These are phyloP conservation scores for Polysphondylium violaceum DNA, from an alignment of 78 protist genomes.

Conservation along the genomic window DNA sequence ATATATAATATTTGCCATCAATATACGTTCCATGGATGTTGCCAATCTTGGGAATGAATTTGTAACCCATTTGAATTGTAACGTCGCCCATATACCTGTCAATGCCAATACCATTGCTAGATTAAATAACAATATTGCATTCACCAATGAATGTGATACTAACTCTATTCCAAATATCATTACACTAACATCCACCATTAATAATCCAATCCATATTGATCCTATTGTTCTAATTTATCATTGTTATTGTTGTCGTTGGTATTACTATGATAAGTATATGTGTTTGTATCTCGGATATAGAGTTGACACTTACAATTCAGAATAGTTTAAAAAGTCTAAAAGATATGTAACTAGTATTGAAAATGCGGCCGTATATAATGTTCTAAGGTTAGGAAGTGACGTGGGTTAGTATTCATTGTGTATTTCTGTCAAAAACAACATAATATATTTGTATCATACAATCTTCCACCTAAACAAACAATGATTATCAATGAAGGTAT, in stretches of 20 bases:
- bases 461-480: constrained; percentile 26
- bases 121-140: constrained; percentile 39
- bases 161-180: constrained; percentile 4
- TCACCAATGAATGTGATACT: constrained; percentile 34
- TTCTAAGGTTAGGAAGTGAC: background rate
- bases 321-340: constrained; percentile 32
- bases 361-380: constrained; percentile 12
- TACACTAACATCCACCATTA: constrained; percentile 13
- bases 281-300: background rate
- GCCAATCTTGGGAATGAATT: background rate
- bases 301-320: constrained; percentile 8
- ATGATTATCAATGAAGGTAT: constrained; percentile 11
- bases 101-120: constrained; percentile 32
- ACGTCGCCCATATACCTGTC: constrained; percentile 37
- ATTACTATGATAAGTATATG: background rate
- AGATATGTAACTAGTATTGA: constrained; percentile 16
- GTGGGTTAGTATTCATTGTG: background rate
- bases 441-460: background rate
- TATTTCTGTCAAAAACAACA: background rate
- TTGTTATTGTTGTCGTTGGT: background rate
- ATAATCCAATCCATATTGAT: constrained; percentile 48
- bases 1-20: constrained; percentile 2
- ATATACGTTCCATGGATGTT: constrained; percentile 9
- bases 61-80: constrained; percentile 39
- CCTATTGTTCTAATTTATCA: constrained; percentile 19